Evolutionary conservation across 495 filamentous ascomycete genomes (phyloP), one percentile per base, ranked within the genome.

Genomic region (Staphylotrichum longicolle): DNA sequence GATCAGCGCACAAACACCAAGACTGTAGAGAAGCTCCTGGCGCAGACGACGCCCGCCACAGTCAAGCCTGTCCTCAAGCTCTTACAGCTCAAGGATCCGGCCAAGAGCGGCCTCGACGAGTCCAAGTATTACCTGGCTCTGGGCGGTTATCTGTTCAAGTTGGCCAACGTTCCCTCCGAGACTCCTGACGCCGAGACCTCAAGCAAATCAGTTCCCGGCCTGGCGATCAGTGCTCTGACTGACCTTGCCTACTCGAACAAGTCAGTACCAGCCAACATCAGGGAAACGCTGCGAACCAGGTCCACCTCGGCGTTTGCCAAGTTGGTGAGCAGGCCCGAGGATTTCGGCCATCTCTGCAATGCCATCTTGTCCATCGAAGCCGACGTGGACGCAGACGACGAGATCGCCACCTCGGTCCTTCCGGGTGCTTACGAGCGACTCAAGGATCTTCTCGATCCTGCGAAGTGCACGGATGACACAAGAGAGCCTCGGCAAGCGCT

Each of bases 1-100:
- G 95, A 98, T 70, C 84, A 88, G 37, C 75, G 86, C 20, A 96
- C 92, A 7, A 96, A 89, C 71, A 91, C 89, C 1, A 96, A 96
- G 77, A 96, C 90, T 0, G 75, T 96, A 0, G 90, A 93, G 63
- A 87, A 83, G 63, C 78, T 96, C 4, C 73, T 96, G 4, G 77
- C 83, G 46, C 76, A 81, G 53, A 84, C 87, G 3, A 84, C 87
- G 63, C 72, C 79, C 0, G 62, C 72, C 7, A 80, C 83, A 46
- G 73, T 82, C n/a, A 70, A 75, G 46, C 58, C 73, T 30, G 71
- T 87, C 14, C 63, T 79, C 40, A 71, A 78, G 27, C 68, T 80
- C 15, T 72, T 77, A 11, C 66, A 75, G 40, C 57, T 68, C 3
- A 74, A 69, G 47, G 67, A 71, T 32, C 20, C 62, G 5, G 58